Base-by-base conservation (phyloP, 78 protist genomes). In the Isochrysis galbana region DNA sequence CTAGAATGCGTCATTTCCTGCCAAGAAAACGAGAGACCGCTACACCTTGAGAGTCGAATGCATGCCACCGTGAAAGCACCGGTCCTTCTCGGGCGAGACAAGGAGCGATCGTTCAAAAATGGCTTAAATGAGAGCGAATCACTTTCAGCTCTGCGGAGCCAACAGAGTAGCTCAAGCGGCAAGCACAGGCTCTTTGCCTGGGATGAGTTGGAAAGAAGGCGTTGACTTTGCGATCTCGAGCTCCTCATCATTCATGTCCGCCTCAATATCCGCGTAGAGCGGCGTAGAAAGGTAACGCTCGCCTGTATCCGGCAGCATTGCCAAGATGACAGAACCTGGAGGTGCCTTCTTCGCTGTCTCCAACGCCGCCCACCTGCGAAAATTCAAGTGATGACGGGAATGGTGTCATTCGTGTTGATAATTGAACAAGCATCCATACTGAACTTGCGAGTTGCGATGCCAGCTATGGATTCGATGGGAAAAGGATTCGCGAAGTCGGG, bases 281-380 rank as follows among this genome's bases (percentile, higher is more conserved):
- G 94, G 91, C 25, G 96, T 90, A 32, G 95, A 84, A 25, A 96
- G 94, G 91, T 96, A 96, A 26, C 97, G 83, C 93, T 96, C 97
- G 83, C 96, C 97, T 23, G 96, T 93, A 82, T 95, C 96, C 25
- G 95, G 91, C 48, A 95, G 72, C 74, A 95, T 46, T 17, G 93
- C 74, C 32, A 93, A 38, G 26, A 96, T 87, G 25, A 19, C 25
- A 34, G 90, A 48, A 17, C 96, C 97, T 38, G 29, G 7, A 51
- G 61, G 61, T 14, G 61, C 61, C 61, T 7, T 51, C 61, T 51
- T 51, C 29, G 84, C 45, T 45, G 44, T 74, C 46, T 4, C 29
- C 25, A 39, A 22, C 45, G 84, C 45, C 44, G 46, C 84, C 45
- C 41, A 26, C n/a, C n/a, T n/a, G n/a, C n/a, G n/a, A n/a, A n/a